Base-by-base conservation (phyloP, 768 basidiomycete genomes). In the Rhodocollybia butyracea region DNA sequence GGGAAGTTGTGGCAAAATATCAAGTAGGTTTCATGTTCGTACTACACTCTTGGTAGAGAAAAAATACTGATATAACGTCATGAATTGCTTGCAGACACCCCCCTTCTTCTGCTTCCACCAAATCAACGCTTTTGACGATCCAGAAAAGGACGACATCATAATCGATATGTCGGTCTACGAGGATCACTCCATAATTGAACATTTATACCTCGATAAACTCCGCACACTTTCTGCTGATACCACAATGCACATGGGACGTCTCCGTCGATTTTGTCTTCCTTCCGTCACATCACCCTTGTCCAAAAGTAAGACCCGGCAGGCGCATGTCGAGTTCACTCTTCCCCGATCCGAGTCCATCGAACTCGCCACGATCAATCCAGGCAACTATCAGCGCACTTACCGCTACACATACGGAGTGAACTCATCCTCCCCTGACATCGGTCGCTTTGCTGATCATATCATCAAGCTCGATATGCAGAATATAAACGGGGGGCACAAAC, bases 91-190 rank as follows among this genome's bases (percentile, higher is more conserved):
- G 5, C 21, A 64, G 60, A 59, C 64, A 21, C 63, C 66, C 43
- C 66, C 73, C 0, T 76, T 75, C 63, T 76, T 75, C 60, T 66
- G 62, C 54, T 76, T 76, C 63, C 74, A 76, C 53, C 57, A 63
- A 26, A 15, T 75, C 56, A 76, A 76, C n/a, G 69, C 75, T 0
- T 76, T 69, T 67, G 74, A 75, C 38, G 64, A 69, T 41, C 39
- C 39, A 6, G 54, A 63, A 21, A 57, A 58, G 3, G 65, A 66
- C 29, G 61, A 64, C 31, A 61, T 75, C 46, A 21, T 71, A 32
- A 66, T 74, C 19, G 72, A 76, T 59, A 61, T 76, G 32, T 63
- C 71, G 2, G 60, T 65, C 10, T 75, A 73, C 60, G 53, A 67
- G 21, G 66, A 72, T 47, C 60, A 67, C 19, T 63, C 67, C 19